Percentiles rank a stretch among this genome's conserved stretches.
Evolutionary conservation across 1,139 yeast species (phyloP).

Genomic region (Geotrichum macrosporum): DNA sequence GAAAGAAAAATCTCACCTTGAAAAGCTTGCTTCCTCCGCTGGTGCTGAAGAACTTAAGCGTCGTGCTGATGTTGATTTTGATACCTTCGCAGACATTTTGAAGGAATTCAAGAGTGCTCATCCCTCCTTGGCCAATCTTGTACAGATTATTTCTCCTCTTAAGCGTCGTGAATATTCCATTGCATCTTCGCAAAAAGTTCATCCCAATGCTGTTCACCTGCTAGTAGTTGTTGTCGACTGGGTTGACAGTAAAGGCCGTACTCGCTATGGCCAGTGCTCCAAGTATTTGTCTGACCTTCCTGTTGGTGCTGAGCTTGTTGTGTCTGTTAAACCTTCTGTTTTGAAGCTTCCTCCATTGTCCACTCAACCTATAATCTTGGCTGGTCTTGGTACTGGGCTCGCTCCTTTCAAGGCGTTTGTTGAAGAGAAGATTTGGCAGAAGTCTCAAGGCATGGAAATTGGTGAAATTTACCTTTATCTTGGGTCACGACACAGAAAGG

Average conservation of each 20-base stretch:
- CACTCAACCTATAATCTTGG: conserved; percentile 89
- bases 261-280: conserved; percentile 91
- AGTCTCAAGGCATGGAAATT: conserved; percentile 79
- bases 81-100: conserved; percentile 76
- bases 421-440: conserved; percentile 94
- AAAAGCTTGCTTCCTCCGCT: conserved; percentile 63
- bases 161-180: conserved; percentile 99
- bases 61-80: conserved; percentile 80
- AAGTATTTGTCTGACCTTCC: conserved; percentile 75
- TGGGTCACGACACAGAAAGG: conserved; percentile 95
- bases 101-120: conserved; percentile 77
- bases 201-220: conserved; percentile 85
- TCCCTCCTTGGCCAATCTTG: conserved; percentile 70
- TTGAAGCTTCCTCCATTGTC: conserved; percentile 91
- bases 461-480: conserved; percentile 85
- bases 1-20: conserved; percentile 58
- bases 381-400: conserved; percentile 96
- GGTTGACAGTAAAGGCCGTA: conserved; percentile 82
- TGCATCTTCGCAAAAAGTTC: conserved; percentile 91
- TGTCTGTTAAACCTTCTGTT: conserved; percentile 92
- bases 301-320: conserved; percentile 84
- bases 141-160: conserved; percentile 71
- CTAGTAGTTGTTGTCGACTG: conserved; percentile 95
- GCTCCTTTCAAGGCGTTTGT: conserved; percentile 98
- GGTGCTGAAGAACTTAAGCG: conserved; percentile 85